Evolutionary conservation across 345 rosid genomes (phyloP), one percentile per base, ranked within the genome.

Genomic region (Eutrema japonicum): DNA sequence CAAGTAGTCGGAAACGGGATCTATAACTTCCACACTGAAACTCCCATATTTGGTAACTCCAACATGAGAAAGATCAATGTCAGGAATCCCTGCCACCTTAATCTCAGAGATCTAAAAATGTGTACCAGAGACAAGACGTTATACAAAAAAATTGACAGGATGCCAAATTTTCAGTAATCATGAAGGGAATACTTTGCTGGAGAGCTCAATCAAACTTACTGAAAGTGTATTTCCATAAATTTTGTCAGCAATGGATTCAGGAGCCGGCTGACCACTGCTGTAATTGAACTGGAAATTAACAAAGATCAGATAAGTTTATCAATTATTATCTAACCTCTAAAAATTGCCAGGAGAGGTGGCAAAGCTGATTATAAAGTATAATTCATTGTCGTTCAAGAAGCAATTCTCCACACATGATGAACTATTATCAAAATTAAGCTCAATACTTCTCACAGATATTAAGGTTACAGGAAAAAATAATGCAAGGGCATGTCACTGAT

Each of bases 211-310:
- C 45, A 48, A 38, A 82, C 97, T 88, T 82, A 95, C 99, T 72
- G 97, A 88, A 50, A 95, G 96, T 0, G 96, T 92, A 80, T 92
- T 92, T 74, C 99, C 97, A 71, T 89, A 92, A 53, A 95, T 92
- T 87, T 92, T 92, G 88, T 90, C 96, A 2, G 96, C 87, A 80
- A 92, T 92, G 58, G 89, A 82, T 76, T 92, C 97, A 26, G 96
- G 99, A 29, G 97, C 97, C 54, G 93, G 96, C 79, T 92, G 97
- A 58, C 96, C 97, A 37, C 99, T 92, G 87, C 81, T 87, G 88
- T 88, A 90, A 59, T 92, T 95, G 78, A 95, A 95, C 96, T 88
- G 83, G 76, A 66, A 72, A 46, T 38, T 22, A 48, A 55, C 29
- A 59, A 57, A 35, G 7, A 14, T 59, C 10, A 64, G 47, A 13